These are phyloP conservation scores for Ceratobasidium sp. DNA, from an alignment of 1,284 basidiomycete genomes.

Conservation along the genomic window DNA sequence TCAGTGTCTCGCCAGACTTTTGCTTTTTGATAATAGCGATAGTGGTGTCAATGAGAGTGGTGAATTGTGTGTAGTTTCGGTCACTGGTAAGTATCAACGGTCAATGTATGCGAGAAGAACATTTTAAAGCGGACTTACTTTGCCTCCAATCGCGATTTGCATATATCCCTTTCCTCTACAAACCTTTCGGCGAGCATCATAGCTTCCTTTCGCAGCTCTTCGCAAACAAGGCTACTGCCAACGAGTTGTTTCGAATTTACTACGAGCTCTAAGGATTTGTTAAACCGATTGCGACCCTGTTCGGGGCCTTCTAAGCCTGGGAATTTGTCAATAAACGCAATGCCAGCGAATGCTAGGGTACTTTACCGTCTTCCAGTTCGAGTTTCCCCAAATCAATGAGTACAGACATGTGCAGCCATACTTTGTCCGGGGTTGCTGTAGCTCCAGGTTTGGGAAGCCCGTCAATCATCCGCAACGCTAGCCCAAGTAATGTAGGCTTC, in stretches of 20 bases:
- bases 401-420: constrained; percentile 79
- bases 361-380: constrained; percentile 58
- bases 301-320: constrained; percentile 15
- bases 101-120: neutral
- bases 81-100: constrained; percentile 64
- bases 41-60: constrained; percentile 76
- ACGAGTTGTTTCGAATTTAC: constrained; percentile 70
- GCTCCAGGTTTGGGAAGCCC: constrained; percentile 45
- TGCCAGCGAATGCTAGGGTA: constrained; percentile 23
- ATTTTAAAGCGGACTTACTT: constrained; percentile 32
- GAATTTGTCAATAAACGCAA: constrained; percentile 5
- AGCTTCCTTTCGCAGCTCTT: constrained; percentile 80
- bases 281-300: constrained; percentile 47
- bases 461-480: constrained; percentile 44
- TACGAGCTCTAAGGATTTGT: constrained; percentile 45
- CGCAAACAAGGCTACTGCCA: constrained; percentile 77
- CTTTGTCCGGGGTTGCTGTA: constrained; percentile 73
- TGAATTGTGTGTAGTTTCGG: constrained; percentile 87
- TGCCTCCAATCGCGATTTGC: constrained; percentile 44
- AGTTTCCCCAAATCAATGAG: constrained; percentile 70
- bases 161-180: constrained; percentile 49
- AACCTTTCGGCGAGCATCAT: constrained; percentile 47
- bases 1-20: constrained; percentile 46
- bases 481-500: constrained; percentile 39
- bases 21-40: constrained; percentile 57